phyloP scores from a whole-genome alignment of 2,329 filamentous ascomycete species.

The Raffaelea arxii region DNA sequence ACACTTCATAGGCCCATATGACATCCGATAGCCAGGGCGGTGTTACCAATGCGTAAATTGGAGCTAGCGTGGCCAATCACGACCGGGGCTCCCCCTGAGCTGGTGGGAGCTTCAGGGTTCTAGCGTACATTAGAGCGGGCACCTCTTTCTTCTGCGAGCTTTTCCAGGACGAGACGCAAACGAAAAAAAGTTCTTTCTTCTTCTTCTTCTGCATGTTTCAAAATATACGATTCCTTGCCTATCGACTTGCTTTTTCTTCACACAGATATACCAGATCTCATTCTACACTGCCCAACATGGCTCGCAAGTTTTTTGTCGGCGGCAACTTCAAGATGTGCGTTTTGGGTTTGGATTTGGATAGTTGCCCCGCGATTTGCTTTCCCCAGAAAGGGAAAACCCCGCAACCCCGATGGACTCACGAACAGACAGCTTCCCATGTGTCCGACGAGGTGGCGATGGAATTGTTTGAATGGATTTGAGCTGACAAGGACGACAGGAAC shows the following conservation, averaged over 20 bases:
- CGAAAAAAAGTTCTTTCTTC: neutral
- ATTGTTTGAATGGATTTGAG: neutral
- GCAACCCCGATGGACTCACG: conserved; percentile 14
- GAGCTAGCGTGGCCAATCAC: no score
- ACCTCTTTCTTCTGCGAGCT: no score
- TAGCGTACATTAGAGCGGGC: no score
- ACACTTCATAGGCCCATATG: no score
- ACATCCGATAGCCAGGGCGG: no score
- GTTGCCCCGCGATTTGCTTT: conserved; percentile 15
- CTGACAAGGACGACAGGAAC: conserved; percentile 54
- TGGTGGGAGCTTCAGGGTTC: no score
- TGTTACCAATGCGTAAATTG: no score
- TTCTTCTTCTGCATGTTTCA: neutral
- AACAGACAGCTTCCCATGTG: conserved; percentile 5
- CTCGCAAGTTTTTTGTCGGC: conserved; percentile 94
- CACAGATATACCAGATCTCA: neutral
- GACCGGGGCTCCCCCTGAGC: no score
- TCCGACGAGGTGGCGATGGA: neutral
- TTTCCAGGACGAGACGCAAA: neutral
- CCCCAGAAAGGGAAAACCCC: conserved; percentile 9
- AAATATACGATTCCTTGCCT: no score
- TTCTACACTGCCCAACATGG: conserved; percentile 52
- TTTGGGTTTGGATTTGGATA: conserved; percentile 13
- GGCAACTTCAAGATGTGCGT: conserved; percentile 99
- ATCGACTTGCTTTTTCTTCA: neutral